These are phyloP conservation scores for Saksenaea vasiformis DNA, from an alignment of 371 early-diverging fungal genomes.

Conservation along the genomic window DNA sequence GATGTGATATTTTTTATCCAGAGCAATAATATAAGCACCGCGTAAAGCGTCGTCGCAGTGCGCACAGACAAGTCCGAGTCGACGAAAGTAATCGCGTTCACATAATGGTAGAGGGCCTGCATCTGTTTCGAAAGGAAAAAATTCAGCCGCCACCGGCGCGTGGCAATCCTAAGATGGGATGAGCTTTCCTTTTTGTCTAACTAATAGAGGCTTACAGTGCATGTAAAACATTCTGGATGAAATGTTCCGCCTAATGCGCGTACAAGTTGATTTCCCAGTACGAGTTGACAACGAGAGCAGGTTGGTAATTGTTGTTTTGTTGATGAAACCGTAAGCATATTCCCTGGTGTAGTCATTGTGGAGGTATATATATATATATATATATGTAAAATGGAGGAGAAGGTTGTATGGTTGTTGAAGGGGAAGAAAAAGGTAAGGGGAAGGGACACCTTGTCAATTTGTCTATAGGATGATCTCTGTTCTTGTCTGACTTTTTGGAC, in stretches of 20 bases:
- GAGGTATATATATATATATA: background rate
- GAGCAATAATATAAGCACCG: slow-evolving; percentile 91
- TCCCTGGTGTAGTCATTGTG: background rate
- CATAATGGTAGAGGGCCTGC: slow-evolving; percentile 72
- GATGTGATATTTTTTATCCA: slow-evolving; percentile 90
- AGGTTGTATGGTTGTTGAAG: background rate
- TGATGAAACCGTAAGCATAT: background rate
- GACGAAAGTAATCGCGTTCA: slow-evolving; percentile 88
- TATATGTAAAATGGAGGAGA: background rate
- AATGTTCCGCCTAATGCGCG: slow-evolving; percentile 79
- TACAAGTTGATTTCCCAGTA: slow-evolving; percentile 74
- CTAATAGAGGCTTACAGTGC: slow-evolving; percentile 64
- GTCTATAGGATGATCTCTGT: slow-evolving; percentile 3
- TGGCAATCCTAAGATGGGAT: slow-evolving; percentile 71
- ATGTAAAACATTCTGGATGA: slow-evolving; percentile 90
- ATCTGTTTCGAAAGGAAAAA: slow-evolving; percentile 72
- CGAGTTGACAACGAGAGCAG: slow-evolving; percentile 28
- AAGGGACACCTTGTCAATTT: background rate
- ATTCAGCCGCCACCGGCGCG: slow-evolving; percentile 80
- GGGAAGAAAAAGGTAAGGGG: background rate
- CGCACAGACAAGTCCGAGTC: slow-evolving; percentile 86
- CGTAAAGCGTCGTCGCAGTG: slow-evolving; percentile 87
- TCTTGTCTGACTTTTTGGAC: background rate
- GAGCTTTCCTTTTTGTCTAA: background rate
- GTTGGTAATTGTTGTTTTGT: slow-evolving; percentile 11